Percentiles rank a stretch among this genome's conserved stretches.
Evolutionary conservation across 176 grass and related monocot genomes (phyloP).

Genomic region (Rhynchospora tenuis): DNA sequence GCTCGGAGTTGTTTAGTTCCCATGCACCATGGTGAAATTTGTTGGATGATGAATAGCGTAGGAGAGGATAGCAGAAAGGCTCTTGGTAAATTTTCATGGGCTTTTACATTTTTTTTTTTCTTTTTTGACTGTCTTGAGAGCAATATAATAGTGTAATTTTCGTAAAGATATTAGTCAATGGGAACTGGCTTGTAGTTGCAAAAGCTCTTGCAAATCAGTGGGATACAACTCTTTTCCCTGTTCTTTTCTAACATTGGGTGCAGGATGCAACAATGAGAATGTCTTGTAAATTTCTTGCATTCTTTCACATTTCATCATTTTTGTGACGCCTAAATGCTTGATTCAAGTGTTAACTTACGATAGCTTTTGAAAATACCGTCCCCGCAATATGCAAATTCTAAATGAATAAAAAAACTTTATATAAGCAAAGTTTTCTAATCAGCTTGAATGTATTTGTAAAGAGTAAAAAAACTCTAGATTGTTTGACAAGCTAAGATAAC

Average conservation of each 20-base stretch:
- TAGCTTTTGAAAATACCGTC: background rate
- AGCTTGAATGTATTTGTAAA: background rate
- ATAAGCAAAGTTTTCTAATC: background rate
- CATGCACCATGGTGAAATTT: slow-evolving; percentile 3
- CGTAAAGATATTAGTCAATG: slow-evolving; percentile 11
- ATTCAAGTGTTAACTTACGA: background rate
- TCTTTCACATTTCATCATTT: background rate
- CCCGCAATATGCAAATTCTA: background rate
- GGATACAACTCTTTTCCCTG: background rate
- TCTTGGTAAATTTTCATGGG: background rate
- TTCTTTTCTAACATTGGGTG: background rate
- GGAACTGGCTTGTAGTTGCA: slow-evolving; percentile 6
- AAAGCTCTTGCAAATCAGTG: background rate
- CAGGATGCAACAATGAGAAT: background rate
- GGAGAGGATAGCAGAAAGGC: slow-evolving; percentile 13
- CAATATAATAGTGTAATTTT: slow-evolving; percentile 12
- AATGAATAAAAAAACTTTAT: background rate
- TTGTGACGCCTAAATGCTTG: background rate
- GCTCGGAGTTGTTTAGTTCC: slow-evolving; percentile 1
- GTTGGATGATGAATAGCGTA: slow-evolving; percentile 14
- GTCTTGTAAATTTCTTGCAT: background rate
- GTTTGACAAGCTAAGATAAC: background rate
- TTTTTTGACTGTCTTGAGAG: background rate
- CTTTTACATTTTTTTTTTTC: background rate
- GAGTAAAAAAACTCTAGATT: background rate